Base-by-base conservation (phyloP, 345 rosid species). In the Orychophragmus violaceus region DNA sequence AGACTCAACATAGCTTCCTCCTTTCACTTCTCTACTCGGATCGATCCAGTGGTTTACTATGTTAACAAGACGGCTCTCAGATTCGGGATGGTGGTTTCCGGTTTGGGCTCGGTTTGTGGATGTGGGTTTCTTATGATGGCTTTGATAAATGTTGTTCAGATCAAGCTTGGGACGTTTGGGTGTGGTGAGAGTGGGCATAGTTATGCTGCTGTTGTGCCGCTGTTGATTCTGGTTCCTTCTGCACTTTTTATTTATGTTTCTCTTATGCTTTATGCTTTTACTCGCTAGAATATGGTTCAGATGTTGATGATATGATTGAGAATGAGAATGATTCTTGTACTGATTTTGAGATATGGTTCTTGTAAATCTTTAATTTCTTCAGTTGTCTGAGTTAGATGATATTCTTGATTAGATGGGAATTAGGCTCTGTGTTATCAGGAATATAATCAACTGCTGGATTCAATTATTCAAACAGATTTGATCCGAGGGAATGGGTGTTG, bases 111-210 rank as follows among this genome's bases (percentile, higher is more conserved):
- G 28, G 89, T 83, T 45, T 45, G 50, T 17, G 96, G 99, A 41
- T 85, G 89, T 58, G 70, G 69, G 3, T 90, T 80, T 9, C 44
- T 90, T 59, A 88, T 88, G 97, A 39, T 88, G 80, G 95, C 97
- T 36, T 70, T 94, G 76, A 58, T 90, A 35, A 82, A 90, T 54
- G 83, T 90, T 13, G 94, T 81, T 66, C 87, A 93, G 82, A 74
- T 88, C 37, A 94, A 94, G 77, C 84, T 94, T 0, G 97, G 96
- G 30, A 69, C 78, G 35, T 48, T 90, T 23, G 83, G 85, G 8
- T 85, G 99, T 54, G 95, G 85, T 37, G 82, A 75, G 14, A 86
- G 84, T 67, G 86, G 83, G 6, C 84, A 86, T 59, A 73, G 74
- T 29, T 72, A 64, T 35, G 96, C 94, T 3, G 96, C 96, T 0